Evolutionary conservation across 352 stramenopile species (phyloP), one percentile per base, ranked within the genome.

Genomic region (Phytopythium cucurbitacearum): DNA sequence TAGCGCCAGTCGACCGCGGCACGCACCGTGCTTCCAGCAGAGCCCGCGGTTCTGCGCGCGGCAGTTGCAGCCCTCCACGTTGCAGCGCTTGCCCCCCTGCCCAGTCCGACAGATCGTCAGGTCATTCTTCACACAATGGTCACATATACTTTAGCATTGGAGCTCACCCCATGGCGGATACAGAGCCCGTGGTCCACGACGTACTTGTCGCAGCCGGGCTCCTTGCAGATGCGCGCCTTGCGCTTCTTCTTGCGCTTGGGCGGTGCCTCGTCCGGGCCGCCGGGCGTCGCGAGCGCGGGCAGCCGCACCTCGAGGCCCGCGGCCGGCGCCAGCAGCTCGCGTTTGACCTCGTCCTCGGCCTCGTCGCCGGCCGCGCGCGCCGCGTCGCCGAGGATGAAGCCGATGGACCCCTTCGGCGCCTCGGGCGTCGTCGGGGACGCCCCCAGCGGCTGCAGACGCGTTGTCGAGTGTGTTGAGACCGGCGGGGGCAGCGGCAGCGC

Each of bases 21-120:
- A 39, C 21, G 37, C 40, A 40, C 21, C 82, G 39, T 80, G 71
- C 43, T 80, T 80, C 71, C 71, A 80, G 59, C 71, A 80, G 4
- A 81, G 62, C 36, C 75, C 75, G 36, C 65, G 67, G 62, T 83
- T 78, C 51, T 86, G 68, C 8, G 75, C 72, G 16, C 75, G 65
- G 44, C 69, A 75, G 40, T 71, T 76, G 59, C 75, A 86, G 36
- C 48, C 75, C 8, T 82, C 71, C 9, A 80, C 59, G 21, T 58
- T 69, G 60, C 76, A 85, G 1, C 69, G 56, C 61, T 82, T 85
- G 16, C 74, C 74, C n/a, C 82, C 82, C 40, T 48, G 28, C 4
- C 4, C 35, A 4, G 16, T 5, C 44, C 7, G 5, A 21, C 44
- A 21, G 5, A 6, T 8, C 21, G 21, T 47, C 32, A 55, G 9